Base-by-base conservation (phyloP, 1,284 basidiomycete species). In the Irpex lacteus region DNA sequence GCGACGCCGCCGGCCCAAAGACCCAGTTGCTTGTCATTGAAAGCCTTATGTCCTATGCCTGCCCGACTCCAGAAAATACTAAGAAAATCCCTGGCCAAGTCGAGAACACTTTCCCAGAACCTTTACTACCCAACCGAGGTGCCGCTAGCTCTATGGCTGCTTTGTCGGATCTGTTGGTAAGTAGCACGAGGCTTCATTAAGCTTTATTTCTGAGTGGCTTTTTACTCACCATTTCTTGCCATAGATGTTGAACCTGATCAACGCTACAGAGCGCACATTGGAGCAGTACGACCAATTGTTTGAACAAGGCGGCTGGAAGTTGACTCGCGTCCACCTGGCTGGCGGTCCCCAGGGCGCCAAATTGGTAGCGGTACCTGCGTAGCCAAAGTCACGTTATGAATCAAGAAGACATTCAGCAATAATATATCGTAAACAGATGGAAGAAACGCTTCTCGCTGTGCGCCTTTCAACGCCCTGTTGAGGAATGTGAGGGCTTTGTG, bases 1-100 rank as follows among this genome's bases (percentile, higher is more conserved):
- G 73, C 2, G 67, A 61, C 2, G 71, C 70, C 3, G 72, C 72
- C 6, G 38, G 26, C 6, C 59, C 66, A 9, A 63, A 58, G 9
- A 67, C 60, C 15, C 58, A 63, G 57, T 54, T 70, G 2, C 6
- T 69, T 15, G 19, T 68, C 21, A 38, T 66, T 37, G 68, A 69
- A 40, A 59, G 53, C 36, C 40, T 63, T 2, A 44, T 61, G 11
- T 13, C 50, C 13, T 63, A 66, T 26, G 62, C 65, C 34, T 66
- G 66, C 59, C 40, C 7, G 13, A 54, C 55, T 18, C 44, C 53
- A 15, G 26, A 50, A 38, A 7, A 26, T 15, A 55, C 40, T 4
- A n/a, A 26, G 5, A 32, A 53, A 3, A 63, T 66, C 26, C 62
- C 65, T 5, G 59, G 62, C n/a, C 59, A 54, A 49, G n/a, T 32